phyloP scores from a whole-genome alignment of 495 filamentous ascomycete species.

The Terfezia boudieri region DNA sequence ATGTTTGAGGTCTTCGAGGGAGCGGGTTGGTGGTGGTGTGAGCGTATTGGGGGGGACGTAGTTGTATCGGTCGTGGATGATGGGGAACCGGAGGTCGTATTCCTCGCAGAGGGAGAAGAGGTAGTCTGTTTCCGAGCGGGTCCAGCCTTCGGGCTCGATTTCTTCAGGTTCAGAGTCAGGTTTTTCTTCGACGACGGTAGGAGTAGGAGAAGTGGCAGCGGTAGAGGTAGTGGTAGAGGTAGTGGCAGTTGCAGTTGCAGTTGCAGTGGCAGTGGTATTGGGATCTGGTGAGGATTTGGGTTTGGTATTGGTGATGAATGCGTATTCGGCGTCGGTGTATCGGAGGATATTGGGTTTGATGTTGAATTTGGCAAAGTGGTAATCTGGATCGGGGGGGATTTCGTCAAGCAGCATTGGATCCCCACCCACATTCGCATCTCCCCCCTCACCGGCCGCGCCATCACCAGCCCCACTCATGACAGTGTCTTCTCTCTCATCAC shows the following conservation, averaged over 20 bases:
- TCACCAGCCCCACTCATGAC: slow-evolving; percentile 2
- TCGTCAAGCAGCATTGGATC: neutral
- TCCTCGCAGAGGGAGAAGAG: slow-evolving; percentile 48
- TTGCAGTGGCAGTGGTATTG: too few species aligned
- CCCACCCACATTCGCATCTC: slow-evolving; percentile 7
- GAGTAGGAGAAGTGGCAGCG: too few species aligned
- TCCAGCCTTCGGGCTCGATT: slow-evolving; percentile 29
- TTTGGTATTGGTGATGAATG: slow-evolving; percentile 34
- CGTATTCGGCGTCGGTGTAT: slow-evolving; percentile 75
- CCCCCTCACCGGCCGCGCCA: slow-evolving; percentile 1
- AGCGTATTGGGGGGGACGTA: slow-evolving; percentile 26
- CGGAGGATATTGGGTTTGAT: slow-evolving; percentile 47
- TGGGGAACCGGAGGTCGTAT: slow-evolving; percentile 65
- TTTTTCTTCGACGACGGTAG: too few species aligned
- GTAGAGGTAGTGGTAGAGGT: too few species aligned
- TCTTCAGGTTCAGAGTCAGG: slow-evolving; percentile 21
- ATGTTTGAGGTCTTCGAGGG: slow-evolving; percentile 75
- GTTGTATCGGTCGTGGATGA: slow-evolving; percentile 89
- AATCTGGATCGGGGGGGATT: slow-evolving; percentile 22
- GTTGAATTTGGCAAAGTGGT: slow-evolving; percentile 63
- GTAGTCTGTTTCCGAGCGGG: slow-evolving; percentile 81
- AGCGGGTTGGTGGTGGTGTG: slow-evolving; percentile 24
- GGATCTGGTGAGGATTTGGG: too few species aligned
- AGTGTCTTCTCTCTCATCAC: slow-evolving; percentile 9
- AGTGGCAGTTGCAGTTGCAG: too few species aligned